Evolutionary conservation across 352 stramenopile genomes (phyloP).

Genomic region (Phytophthora pisi): DNA sequence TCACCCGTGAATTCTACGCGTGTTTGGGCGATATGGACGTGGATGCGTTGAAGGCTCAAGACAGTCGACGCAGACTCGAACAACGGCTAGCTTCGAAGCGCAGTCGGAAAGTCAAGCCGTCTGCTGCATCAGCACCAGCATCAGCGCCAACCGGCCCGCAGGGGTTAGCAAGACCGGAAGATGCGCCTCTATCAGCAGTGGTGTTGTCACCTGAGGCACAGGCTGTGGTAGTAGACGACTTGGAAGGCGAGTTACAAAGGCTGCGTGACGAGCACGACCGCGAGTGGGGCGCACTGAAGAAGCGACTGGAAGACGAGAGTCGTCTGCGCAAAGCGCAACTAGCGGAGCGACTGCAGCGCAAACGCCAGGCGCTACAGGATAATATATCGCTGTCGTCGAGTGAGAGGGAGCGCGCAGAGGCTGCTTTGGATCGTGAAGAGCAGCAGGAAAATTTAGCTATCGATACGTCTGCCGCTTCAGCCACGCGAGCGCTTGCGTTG

Average conservation of each 20-base stretch:
- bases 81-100: slow-evolving; percentile 30
- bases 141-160: not conserved
- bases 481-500: slow-evolving; percentile 20
- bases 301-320: slow-evolving; percentile 40
- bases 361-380: slow-evolving; percentile 28
- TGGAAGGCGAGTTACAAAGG: slow-evolving; percentile 31
- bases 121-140: not conserved
- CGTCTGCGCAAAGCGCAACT: slow-evolving; percentile 38
- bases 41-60: slow-evolving; percentile 12
- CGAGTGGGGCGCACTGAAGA: slow-evolving; percentile 37
- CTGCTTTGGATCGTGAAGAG: slow-evolving; percentile 32
- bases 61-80: slow-evolving; percentile 30
- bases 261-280: slow-evolving; percentile 43
- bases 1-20: slow-evolving; percentile 34
- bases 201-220: slow-evolving; percentile 8
- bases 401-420: slow-evolving; percentile 13
- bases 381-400: slow-evolving; percentile 13
- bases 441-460: slow-evolving; percentile 17
- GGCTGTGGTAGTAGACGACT: slow-evolving; percentile 17
- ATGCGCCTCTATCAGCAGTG: not conserved
- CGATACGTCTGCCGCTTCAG: slow-evolving; percentile 19
- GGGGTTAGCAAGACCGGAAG: not conserved
- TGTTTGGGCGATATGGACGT: slow-evolving; percentile 26
- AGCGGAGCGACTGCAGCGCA: slow-evolving; percentile 40
- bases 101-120: slow-evolving; percentile 1